Conservation (phyloP, 2,329 filamentous ascomycete genomes). For the Paecilomyces sp. region DNA sequence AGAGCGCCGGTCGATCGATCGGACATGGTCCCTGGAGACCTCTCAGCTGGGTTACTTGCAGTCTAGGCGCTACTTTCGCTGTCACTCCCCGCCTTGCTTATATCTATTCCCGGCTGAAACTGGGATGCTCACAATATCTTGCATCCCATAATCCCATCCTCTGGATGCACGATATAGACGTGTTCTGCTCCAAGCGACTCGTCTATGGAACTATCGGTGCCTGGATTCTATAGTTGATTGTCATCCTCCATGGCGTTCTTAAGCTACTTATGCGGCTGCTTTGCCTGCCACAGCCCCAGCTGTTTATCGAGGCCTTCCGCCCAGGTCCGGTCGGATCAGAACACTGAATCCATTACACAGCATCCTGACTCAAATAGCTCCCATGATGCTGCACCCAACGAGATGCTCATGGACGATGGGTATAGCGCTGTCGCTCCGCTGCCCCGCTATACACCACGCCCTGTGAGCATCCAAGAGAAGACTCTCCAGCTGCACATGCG, state of each 20-base stretch:
- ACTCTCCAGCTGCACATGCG: constrained; percentile 28
- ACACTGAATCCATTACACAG: constrained; percentile 6
- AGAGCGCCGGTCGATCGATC: background rate
- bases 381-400: constrained; percentile 3
- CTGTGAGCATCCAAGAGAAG: constrained; percentile 32
- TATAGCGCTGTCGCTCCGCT: constrained; percentile 28
- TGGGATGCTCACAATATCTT: background rate
- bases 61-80: background rate
- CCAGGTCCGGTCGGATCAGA: constrained; percentile 2
- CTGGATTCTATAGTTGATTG: background rate
- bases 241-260: constrained; percentile 15
- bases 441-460: constrained; percentile 34
- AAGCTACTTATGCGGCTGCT: constrained; percentile 17
- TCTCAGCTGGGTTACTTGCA: background rate
- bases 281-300: constrained; percentile 5
- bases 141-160: background rate
- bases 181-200: background rate
- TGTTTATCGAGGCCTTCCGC: constrained; percentile 1
- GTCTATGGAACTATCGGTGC: background rate
- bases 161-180: background rate
- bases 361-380: constrained; percentile 3
- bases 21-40: background rate
- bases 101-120: background rate
- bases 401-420: constrained; percentile 16
- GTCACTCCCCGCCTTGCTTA: background rate